Evolutionary conservation across 2,329 filamentous ascomycete genomes (phyloP), one percentile per base, ranked within the genome.

Genomic region (Apiospora kogelbergensis): DNA sequence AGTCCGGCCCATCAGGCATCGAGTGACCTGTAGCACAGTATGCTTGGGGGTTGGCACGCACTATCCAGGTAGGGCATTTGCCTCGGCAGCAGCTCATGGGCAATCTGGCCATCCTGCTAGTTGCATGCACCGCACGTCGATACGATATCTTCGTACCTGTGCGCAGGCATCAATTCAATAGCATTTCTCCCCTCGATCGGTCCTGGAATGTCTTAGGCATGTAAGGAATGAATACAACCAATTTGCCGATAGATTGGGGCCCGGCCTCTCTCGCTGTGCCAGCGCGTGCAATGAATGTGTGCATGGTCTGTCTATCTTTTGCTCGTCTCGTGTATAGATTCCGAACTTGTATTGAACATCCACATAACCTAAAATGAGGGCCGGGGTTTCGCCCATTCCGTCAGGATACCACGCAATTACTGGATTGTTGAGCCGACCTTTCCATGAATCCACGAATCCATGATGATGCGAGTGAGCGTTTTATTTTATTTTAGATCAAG

Each of bases 401-500:
- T 37, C 53, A 60, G 53, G 53, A 60, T 60, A 60, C 53, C 26
- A 60, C 53, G 30, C 20, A 60, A 37, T 60, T 60, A 26, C 53
- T 60, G 30, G 53, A 30, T 60, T 60, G 53, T 60, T 60, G 53
- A 11, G 53, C 53, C 53, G 53, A 60, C 30, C 53, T 26, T 60
- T 60, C 53, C 53, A 60, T 20, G 4, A 45, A n/a, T 45, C 42
- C 42, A 45, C 42, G 10, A n/a, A 33, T 13, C 53, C 53, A 60
- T 33, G 53, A 60, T 33, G 53, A 60, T 60, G 53, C 30, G 26
- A 60, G 53, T 60, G 53, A 37, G 53, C 33, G 53, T 60, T 60
- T 60, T 60, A 60, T 60, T 60, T 60, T 60, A 60, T 60, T 60
- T 37, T 60, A 60, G 53, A 60, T 37, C 53, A 37, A 60, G 53